Percentiles rank a stretch among this genome's conserved stretches.
Conservation (phyloP, 495 filamentous ascomycete species). For the Neurospora discreta region DNA sequence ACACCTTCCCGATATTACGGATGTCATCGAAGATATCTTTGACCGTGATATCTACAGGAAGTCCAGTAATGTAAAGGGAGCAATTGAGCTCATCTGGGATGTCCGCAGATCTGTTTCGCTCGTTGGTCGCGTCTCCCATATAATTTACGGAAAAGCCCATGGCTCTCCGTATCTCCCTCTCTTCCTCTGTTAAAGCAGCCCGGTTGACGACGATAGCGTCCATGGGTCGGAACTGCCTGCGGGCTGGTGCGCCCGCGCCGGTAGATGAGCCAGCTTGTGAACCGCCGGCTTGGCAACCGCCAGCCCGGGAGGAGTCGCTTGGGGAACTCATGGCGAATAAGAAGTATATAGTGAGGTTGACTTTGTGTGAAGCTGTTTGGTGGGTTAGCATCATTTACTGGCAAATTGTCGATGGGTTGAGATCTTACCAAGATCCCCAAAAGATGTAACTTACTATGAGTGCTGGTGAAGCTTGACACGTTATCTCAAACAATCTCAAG, state of each 20-base stretch:
- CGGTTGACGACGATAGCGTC: not conserved
- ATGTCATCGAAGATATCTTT: slow-evolving; percentile 18
- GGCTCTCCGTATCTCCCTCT: not conserved
- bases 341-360: not conserved
- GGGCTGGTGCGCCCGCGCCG: not conserved
- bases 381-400: too few species aligned
- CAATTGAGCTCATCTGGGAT: slow-evolving; percentile 22
- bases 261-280: not conserved
- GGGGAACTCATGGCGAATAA: not conserved
- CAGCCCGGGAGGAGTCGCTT: not conserved
- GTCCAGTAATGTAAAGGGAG: slow-evolving; percentile 25
- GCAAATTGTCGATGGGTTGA: too few species aligned
- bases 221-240: not conserved
- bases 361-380: too few species aligned
- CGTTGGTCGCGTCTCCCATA: slow-evolving; percentile 15
- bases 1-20: slow-evolving; percentile 24
- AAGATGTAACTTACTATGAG: too few species aligned
- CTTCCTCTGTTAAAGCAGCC: rapidly evolving
- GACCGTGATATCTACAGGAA: slow-evolving; percentile 17
- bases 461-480: too few species aligned
- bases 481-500: too few species aligned
- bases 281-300: not conserved
- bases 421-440: too few species aligned
- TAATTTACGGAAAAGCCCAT: slow-evolving; percentile 19
- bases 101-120: slow-evolving; percentile 18